Evolutionary conservation across 1,139 yeast species (phyloP), one percentile per base, ranked within the genome.

Genomic region (Saccharomyces pastorianus): DNA sequence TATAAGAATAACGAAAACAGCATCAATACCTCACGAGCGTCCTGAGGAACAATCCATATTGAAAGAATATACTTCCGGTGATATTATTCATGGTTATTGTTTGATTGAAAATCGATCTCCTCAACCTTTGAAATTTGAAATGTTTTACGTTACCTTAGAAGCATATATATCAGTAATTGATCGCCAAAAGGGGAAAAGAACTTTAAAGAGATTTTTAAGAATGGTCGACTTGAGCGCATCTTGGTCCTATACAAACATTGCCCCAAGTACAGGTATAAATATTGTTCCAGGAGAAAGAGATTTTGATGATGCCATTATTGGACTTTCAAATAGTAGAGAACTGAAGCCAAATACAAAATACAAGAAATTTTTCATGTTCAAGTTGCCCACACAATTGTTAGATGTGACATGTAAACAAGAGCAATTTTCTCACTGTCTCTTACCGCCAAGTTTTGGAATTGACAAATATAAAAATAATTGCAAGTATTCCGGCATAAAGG

Each of bases 401-500:
- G 90, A 84, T 61, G 77, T 76, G 38, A 70, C 76, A 2, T 84
- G 90, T 64, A 73, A 77, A 26, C 81, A 82, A 59, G 77, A 79
- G 44, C 70, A 77, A 14, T 70, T 76, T 38, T 72, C 79, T 1
- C 90, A 84, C 65, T 73, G 79, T 44, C 65, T 79, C 50, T 75
- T 85, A 8, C 90, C 90, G 0, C 89, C 90, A 11, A 76, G 86
- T 27, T 71, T 82, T 66, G 90, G 90, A 2, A 66, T 82, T 3
- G 85, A 82, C 63, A 67, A 68, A 31, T 73, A 78, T 25, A 62
- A 61, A 41, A 61, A 62, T 75, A 54, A 57, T 17, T 67, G 68
- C 0, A 62, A 61, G 46, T 66, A 67, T 50, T 76, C 60, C 66
- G 52, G 61, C 1, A 64, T 71, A 25, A 61, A 62, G 27, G 57